A percentile compares a stretch with the other conserved stretches of the same genome.
These are phyloP conservation scores for Apiospora saccharicola DNA, from an alignment of 2,329 filamentous ascomycete species.

Conservation along the genomic window DNA sequence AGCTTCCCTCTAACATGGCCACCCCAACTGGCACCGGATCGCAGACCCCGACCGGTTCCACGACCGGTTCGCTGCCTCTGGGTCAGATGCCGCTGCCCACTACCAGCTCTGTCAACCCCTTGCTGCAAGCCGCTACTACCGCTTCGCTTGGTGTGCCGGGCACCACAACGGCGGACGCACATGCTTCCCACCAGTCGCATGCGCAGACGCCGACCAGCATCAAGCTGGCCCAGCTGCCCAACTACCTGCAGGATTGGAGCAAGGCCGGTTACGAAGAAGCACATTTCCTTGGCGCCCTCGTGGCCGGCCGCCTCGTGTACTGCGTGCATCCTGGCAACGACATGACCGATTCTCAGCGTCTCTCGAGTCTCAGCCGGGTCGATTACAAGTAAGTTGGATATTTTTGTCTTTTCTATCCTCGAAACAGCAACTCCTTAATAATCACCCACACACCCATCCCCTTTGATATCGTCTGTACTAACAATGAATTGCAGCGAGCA, in stretches of 20 bases:
- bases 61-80: constrained; percentile 58
- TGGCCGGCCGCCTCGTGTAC: constrained; percentile 72
- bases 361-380: constrained; percentile 64
- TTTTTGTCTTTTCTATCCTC: background rate
- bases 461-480: constrained; percentile 12
- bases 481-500: constrained; percentile 52
- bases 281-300: constrained; percentile 85
- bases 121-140: constrained; percentile 89
- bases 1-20: constrained; percentile 91
- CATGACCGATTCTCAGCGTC: constrained; percentile 58
- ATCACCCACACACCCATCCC: background rate
- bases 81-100: constrained; percentile 57
- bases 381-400: constrained; percentile 64
- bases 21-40: constrained; percentile 90
- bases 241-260: constrained; percentile 92
- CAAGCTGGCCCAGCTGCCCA: constrained; percentile 78
- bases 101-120: constrained; percentile 75
- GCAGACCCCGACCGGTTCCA: constrained; percentile 81
- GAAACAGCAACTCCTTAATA: background rate
- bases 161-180: constrained; percentile 51
- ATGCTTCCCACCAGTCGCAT: constrained; percentile 61
- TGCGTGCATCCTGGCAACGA: constrained; percentile 65
- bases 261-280: constrained; percentile 82
- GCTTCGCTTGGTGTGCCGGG: constrained; percentile 58
- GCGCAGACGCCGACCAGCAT: constrained; percentile 83